Conservation (phyloP, 202 grass and related monocot species). For the Zizania palustris region DNA sequence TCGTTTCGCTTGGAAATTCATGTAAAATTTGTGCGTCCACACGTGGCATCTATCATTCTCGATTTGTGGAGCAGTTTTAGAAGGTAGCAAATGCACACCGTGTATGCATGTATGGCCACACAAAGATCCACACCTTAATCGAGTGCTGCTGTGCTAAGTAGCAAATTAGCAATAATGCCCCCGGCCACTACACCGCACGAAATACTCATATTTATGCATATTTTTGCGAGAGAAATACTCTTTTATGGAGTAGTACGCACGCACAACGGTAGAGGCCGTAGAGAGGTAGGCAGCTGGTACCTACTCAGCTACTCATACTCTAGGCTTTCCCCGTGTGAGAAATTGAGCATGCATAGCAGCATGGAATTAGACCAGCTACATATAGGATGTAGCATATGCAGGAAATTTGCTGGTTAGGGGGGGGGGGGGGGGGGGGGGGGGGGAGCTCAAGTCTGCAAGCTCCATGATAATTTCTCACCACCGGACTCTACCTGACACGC, state of each 20-base stretch:
- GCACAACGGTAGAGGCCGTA: not conserved
- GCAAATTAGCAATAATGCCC: slow-evolving; percentile 16
- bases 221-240: too few species aligned
- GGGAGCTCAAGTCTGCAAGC: too few species aligned
- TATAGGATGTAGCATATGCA: not conserved
- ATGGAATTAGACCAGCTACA: not conserved
- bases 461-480: not conserved
- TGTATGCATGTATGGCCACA: not conserved
- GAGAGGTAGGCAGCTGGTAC: not conserved
- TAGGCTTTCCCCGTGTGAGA: not conserved
- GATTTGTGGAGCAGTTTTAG: not conserved
- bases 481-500: slow-evolving; percentile 14
- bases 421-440: too few species aligned
- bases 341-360: not conserved
- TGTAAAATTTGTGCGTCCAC: not conserved
- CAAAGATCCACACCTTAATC: slow-evolving; percentile 14
- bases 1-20: not conserved
- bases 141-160: not conserved
- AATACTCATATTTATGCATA: too few species aligned
- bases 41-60: slow-evolving; percentile 5
- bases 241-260: not conserved
- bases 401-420: not conserved
- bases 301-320: not conserved
- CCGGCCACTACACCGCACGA: not conserved
- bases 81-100: not conserved